Percentiles rank a stretch among this genome's conserved stretches.
These are phyloP conservation scores for Plenodomus biglobosus DNA, from an alignment of 2,329 filamentous ascomycete genomes.

Conservation along the genomic window DNA sequence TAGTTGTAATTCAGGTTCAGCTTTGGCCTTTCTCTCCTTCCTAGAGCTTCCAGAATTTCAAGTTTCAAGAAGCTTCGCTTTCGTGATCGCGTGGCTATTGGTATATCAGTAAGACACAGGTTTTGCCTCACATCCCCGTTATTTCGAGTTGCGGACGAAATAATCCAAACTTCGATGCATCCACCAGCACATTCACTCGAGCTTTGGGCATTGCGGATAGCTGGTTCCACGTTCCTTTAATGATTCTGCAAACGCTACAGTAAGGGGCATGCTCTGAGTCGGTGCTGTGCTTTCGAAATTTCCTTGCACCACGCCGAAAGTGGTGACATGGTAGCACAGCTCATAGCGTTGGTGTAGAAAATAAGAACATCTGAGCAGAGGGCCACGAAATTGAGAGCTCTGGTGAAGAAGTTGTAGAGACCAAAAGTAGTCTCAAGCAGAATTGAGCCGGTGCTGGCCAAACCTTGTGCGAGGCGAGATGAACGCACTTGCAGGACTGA, in stretches of 20 bases:
- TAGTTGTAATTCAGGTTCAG: conserved; percentile 36
- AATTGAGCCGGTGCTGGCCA: too few relatives aligned
- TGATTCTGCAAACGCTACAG: conserved; percentile 43
- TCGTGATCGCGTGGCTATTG: conserved; percentile 26
- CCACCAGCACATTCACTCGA: conserved; percentile 18
- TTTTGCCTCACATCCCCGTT: conserved; percentile 9
- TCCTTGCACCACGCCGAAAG: conserved; percentile 36
- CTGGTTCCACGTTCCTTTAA: conserved; percentile 37
- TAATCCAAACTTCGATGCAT: conserved; percentile 32
- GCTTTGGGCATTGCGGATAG: conserved; percentile 31
- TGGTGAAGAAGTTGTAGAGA: too few relatives aligned
- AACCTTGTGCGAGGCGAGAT: not conserved
- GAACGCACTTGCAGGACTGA: not conserved
- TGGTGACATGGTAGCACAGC: conserved; percentile 24
- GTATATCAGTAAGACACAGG: conserved; percentile 29
- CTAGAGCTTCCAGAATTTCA: conserved; percentile 51
- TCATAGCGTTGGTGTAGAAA: conserved; percentile 13
- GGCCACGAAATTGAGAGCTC: conserved; percentile 1
- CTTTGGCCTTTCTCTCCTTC: conserved; percentile 1
- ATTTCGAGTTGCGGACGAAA: conserved; percentile 32
- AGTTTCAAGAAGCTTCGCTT: conserved; percentile 51
- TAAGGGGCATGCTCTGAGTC: conserved; percentile 44
- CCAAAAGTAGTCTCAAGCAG: too few relatives aligned
- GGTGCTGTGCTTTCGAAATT: conserved; percentile 39
- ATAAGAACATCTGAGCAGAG: conserved; percentile 11